phyloP scores from a whole-genome alignment of 2,329 filamentous ascomycete genomes.

The Trichoderma atrobrunneum region DNA sequence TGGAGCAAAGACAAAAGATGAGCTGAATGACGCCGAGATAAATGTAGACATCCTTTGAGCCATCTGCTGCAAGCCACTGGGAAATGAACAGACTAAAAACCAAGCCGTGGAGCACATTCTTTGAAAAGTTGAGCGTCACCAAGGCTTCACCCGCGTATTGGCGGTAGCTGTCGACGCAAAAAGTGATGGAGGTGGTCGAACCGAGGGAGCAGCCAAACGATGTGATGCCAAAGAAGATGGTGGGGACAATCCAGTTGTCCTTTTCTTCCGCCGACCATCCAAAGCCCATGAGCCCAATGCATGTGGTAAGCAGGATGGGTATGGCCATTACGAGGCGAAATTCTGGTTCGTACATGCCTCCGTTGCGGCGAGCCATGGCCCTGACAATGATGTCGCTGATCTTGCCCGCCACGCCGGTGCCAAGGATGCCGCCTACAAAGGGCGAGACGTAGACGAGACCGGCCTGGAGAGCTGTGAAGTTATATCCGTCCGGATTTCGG shows the following conservation, averaged over 20 bases:
- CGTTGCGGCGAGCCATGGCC: constrained; percentile 78
- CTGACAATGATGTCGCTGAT: constrained; percentile 82
- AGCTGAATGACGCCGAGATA: constrained; percentile 85
- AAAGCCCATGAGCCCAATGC: constrained; percentile 87
- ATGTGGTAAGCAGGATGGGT: constrained; percentile 74
- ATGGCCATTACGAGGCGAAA: constrained; percentile 86
- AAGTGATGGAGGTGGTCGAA: constrained; percentile 88
- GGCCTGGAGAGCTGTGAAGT: constrained; percentile 76
- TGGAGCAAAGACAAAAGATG: constrained; percentile 66
- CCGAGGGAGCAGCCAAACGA: constrained; percentile 91
- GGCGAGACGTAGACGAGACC: constrained; percentile 88
- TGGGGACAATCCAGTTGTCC: constrained; percentile 87
- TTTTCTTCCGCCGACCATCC: constrained; percentile 81
- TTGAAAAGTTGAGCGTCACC: constrained; percentile 90
- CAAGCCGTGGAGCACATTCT: constrained; percentile 89
- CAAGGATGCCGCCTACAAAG: constrained; percentile 82
- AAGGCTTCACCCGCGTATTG: constrained; percentile 92
- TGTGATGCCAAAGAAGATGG: constrained; percentile 86
- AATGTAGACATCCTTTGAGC: constrained; percentile 74
- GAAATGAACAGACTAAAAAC: constrained; percentile 88
- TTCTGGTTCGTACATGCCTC: constrained; percentile 93
- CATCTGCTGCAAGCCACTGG: constrained; percentile 73
- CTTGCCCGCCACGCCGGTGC: constrained; percentile 87
- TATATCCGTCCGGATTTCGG: constrained; percentile 64
- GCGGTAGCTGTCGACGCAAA: constrained; percentile 88